Evolutionary conservation across 2,329 filamentous ascomycete species (phyloP), one percentile per base, ranked within the genome.

Genomic region (Epichloe aotearoae): DNA sequence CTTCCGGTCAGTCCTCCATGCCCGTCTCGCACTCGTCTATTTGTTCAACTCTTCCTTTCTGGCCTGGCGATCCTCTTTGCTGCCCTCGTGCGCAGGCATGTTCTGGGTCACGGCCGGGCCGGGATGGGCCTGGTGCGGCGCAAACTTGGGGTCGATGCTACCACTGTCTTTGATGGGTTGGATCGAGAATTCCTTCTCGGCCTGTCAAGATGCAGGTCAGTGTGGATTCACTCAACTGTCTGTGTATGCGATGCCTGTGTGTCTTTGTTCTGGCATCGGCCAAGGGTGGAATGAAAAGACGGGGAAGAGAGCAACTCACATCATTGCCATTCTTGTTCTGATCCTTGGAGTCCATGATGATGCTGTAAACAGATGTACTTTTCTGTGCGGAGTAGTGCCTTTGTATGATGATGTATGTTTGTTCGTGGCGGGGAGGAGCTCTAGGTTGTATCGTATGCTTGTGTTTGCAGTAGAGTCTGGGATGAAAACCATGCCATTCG

Each of bases 31-130:
- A 34, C 6, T n/a, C 10, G 4, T 39, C 54, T 58, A 57, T 62
- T 84, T 80, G 72, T 87, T 87, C 65, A 88, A 59, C 60, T 78
- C 79, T 63, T 80, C 70, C 54, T 80, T 81, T 64, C 79, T 82
- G 12, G 76, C 80, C 60, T 75, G 70, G 50, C 83, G 76, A 60
- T 88, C 84, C 63, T 85, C 83, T 67, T 83, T 84, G 52, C 76
- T 79, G 15, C 79, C 80, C 68, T 83, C 78, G 47, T 75, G 62
- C 36, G 66, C 66, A 15, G 73, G 73, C 68, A 80, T 73, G 53
- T 74, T 70, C 55, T 78, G 65, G 17, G 76, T 69, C 26, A 80
- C 58, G 30, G 69, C 79, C 15, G 80, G 80, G 36, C 80, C 80
- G 12, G 79, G 80, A 48, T 76, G 69, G 17, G 79, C 79, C 51